Evolutionary conservation across 78 protist species (phyloP).

Genomic region (Dictyostelium brefeldianum): DNA sequence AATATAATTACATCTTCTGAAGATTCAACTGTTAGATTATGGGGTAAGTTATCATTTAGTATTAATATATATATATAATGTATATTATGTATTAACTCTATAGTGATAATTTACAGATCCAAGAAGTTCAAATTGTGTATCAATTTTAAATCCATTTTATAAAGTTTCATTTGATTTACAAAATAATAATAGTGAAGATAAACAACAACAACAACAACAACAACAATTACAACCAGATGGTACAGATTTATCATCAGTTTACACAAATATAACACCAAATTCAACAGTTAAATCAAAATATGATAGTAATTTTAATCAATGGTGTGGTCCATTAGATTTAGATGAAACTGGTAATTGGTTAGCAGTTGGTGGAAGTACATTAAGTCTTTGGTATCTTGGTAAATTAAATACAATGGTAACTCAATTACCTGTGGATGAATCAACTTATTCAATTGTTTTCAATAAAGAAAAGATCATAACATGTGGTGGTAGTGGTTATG

Average conservation of each 20-base stretch:
- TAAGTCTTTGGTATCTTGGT: slow-evolving; percentile 68
- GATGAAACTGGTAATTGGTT: slow-evolving; percentile 79
- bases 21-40: slow-evolving; percentile 68
- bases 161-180: slow-evolving; percentile 16
- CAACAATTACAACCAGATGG: slow-evolving; percentile 3
- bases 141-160: slow-evolving; percentile 34
- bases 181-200: neutral
- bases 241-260: neutral
- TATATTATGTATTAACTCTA: too few relatives aligned
- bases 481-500: slow-evolving; percentile 38
- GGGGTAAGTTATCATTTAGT: slow-evolving; percentile 58
- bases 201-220: neutral
- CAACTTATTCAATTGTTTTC: slow-evolving; percentile 43
- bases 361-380: slow-evolving; percentile 68
- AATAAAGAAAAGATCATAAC: slow-evolving; percentile 52
- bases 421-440: neutral
- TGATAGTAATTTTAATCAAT: slow-evolving; percentile 20
- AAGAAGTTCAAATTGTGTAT: slow-evolving; percentile 9
- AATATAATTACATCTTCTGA: slow-evolving; percentile 61
- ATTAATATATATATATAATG: too few relatives aligned
- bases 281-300: neutral
- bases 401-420: slow-evolving; percentile 58
- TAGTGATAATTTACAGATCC: too few relatives aligned
- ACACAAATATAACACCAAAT: neutral
- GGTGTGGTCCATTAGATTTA: slow-evolving; percentile 71